Conservation (phyloP, 805 yeast species). For the Candida dendrica region DNA sequence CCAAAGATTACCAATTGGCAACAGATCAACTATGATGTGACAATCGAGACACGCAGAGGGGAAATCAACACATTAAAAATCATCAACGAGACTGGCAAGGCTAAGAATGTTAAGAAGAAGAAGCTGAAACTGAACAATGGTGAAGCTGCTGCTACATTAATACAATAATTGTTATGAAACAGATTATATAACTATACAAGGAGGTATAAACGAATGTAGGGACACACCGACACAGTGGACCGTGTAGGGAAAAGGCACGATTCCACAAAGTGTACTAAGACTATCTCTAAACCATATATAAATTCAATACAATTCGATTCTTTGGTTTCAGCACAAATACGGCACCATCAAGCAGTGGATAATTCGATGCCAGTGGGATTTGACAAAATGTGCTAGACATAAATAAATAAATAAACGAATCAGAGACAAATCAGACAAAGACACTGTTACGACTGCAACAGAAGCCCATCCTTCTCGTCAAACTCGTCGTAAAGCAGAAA, state of each 20-base stretch:
- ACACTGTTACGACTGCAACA: background rate
- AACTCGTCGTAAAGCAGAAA: no score
- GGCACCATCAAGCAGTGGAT: conserved; percentile 33
- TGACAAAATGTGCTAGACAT: conserved; percentile 33
- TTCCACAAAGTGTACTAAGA: conserved; percentile 22
- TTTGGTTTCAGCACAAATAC: conserved; percentile 33
- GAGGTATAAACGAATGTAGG: conserved; percentile 18
- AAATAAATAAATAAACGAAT: no score
- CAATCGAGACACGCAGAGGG: background rate
- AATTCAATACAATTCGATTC: conserved; percentile 1
- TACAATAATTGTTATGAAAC: no score
- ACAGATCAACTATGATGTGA: conserved; percentile 5
- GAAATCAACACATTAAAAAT: background rate
- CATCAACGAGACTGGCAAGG: background rate
- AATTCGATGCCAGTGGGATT: conserved; percentile 29
- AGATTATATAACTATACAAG: background rate
- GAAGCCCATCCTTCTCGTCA: no score
- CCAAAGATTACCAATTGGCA: conserved; percentile 12
- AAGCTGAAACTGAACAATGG: background rate
- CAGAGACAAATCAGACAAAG: background rate
- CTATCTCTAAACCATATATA: conserved; percentile 8
- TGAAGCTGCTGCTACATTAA: background rate
- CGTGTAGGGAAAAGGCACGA: background rate
- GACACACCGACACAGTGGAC: conserved; percentile 19
- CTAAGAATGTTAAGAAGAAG: background rate